A percentile compares a stretch with the other conserved stretches of the same genome.
These are phyloP conservation scores for Pistacia integerrima DNA, from an alignment of 345 rosid species.

Conservation along the genomic window DNA sequence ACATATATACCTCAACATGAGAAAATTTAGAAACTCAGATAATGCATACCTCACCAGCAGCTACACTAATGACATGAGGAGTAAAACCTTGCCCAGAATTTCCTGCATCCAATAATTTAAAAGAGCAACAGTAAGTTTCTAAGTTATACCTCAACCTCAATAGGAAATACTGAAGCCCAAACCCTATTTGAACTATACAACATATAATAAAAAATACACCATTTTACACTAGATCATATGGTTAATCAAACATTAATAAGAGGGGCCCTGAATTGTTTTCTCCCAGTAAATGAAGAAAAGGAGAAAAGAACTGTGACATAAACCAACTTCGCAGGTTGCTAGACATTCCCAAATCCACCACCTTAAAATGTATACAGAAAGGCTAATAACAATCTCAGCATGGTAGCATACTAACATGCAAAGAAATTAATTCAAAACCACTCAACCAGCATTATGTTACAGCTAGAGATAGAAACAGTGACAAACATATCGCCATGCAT, in stretches of 20 bases:
- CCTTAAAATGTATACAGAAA: no score
- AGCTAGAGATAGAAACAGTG: neutral
- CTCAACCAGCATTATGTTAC: neutral
- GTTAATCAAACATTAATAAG: neutral
- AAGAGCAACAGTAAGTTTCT: slow-evolving; percentile 7
- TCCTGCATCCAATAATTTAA: slow-evolving; percentile 46
- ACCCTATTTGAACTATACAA: neutral
- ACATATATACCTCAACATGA: slow-evolving; percentile 6
- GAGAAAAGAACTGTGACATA: neutral
- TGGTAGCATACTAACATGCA: no score
- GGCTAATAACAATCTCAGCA: neutral
- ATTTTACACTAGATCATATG: neutral
- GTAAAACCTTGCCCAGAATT: slow-evolving; percentile 74
- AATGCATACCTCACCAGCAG: slow-evolving; percentile 79
- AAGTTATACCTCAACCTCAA: neutral
- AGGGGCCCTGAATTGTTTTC: neutral
- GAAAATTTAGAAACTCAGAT: neutral
- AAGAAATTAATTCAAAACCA: neutral
- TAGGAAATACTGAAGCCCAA: slow-evolving; percentile 1
- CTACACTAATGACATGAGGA: slow-evolving; percentile 70
- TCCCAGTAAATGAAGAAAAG: neutral
- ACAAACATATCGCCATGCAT: neutral
- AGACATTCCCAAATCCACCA: neutral
- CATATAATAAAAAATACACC: neutral
- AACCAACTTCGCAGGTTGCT: slow-evolving; percentile 5